These are phyloP conservation scores for Lactarius trivialis DNA, from an alignment of 768 basidiomycete species.

Conservation along the genomic window DNA sequence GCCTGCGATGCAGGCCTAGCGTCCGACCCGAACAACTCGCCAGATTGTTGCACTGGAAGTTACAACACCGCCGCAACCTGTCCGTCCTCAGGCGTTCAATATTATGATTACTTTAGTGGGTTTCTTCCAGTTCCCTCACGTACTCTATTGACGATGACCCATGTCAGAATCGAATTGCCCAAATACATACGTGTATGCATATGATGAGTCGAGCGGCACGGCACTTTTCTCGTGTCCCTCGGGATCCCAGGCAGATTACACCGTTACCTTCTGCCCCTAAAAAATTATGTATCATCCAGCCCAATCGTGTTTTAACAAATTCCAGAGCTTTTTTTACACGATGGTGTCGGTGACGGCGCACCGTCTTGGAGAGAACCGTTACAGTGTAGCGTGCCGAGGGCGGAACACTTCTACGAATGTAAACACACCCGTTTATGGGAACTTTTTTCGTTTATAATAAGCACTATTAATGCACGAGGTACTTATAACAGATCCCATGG, in stretches of 20 bases:
- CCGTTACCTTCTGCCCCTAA: constrained; percentile 41
- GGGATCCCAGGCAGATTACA: constrained; percentile 35
- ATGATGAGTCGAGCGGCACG: constrained; percentile 39
- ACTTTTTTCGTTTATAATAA: too few species aligned
- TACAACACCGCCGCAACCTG: constrained; percentile 49
- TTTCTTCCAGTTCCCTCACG: background rate
- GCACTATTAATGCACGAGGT: too few species aligned
- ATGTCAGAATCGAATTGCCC: constrained; percentile 37
- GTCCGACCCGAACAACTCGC: constrained; percentile 31
- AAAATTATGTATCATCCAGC: background rate
- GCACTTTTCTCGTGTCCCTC: constrained; percentile 40
- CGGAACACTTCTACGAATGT: too few species aligned
- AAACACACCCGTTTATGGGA: too few species aligned
- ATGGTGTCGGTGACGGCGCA: background rate
- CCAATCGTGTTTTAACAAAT: background rate
- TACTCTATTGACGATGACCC: background rate
- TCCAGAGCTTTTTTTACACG: background rate
- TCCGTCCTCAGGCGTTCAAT: constrained; percentile 41
- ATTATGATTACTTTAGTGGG: constrained; percentile 27
- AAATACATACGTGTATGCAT: constrained; percentile 46
- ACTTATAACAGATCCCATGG: too few species aligned
- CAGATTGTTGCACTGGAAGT: constrained; percentile 57
- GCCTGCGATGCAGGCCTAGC: constrained; percentile 37
- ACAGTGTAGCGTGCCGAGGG: background rate
- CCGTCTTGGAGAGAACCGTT: background rate